Evolutionary conservation across 768 basidiomycete genomes (phyloP).

Genomic region (Termitomyces sp.): DNA sequence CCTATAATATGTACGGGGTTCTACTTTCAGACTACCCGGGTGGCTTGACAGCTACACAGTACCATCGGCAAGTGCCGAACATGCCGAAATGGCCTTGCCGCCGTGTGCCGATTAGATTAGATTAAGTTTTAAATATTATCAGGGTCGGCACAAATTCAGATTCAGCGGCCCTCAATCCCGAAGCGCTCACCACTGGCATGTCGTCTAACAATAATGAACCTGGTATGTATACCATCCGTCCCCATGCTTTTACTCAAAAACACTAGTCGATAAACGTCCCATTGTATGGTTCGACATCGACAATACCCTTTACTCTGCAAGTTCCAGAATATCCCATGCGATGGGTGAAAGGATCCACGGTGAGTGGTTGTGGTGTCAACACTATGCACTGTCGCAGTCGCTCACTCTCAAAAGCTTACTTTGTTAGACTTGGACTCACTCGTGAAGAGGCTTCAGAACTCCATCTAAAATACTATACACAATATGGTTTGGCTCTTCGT

Average conservation of each 20-base stretch:
- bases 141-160: background rate
- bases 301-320: conserved; percentile 82
- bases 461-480: conserved; percentile 67
- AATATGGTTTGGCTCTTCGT: conserved; percentile 79
- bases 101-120: conserved; percentile 10
- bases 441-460: conserved; percentile 65
- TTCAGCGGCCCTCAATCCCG: background rate
- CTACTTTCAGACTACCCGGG: conserved; percentile 23
- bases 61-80: conserved; percentile 30
- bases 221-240: conserved; percentile 4
- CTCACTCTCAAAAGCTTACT: conserved; percentile 50
- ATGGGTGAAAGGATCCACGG: conserved; percentile 82
- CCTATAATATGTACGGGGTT: conserved; percentile 29
- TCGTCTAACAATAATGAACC: background rate
- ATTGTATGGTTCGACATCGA: conserved; percentile 85
- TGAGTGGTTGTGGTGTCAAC: conserved; percentile 15
- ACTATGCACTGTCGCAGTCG: background rate
- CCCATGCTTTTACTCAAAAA: background rate
- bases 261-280: conserved; percentile 42
- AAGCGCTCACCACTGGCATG: conserved; percentile 1
- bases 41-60: conserved; percentile 45
- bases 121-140: conserved; percentile 16
- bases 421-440: conserved; percentile 60
- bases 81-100: background rate
- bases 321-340: conserved; percentile 64